phyloP scores from a whole-genome alignment of 2,329 filamentous ascomycete species.

The Neoscytalidium dimidiatum region DNA sequence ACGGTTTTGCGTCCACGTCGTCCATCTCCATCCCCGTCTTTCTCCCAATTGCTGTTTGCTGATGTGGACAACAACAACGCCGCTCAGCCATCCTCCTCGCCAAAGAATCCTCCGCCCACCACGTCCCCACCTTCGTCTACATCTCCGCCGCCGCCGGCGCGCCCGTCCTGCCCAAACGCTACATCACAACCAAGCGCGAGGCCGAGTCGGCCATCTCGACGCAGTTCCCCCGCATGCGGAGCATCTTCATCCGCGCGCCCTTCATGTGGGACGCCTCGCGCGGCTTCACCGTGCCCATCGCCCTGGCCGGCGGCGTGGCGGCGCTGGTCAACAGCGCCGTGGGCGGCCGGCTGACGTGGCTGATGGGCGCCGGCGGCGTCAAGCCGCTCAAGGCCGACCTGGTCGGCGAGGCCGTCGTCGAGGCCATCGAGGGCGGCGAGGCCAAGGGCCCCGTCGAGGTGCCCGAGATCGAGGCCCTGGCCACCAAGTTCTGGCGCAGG shows the following conservation, averaged over 20 bases:
- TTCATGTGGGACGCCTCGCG: constrained; percentile 89
- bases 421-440: constrained; percentile 74
- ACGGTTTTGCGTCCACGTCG: not conserved
- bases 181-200: constrained; percentile 89
- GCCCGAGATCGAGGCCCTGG: constrained; percentile 77
- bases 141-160: constrained; percentile 87
- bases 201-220: constrained; percentile 76
- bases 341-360: constrained; percentile 70
- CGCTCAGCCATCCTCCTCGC: constrained; percentile 73
- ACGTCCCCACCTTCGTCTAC: constrained; percentile 75
- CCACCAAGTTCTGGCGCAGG: constrained; percentile 82
- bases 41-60: not conserved
- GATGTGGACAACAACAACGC: too few species aligned
- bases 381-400: constrained; percentile 87
- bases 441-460: constrained; percentile 77
- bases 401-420: constrained; percentile 86
- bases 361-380: constrained; percentile 79
- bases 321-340: constrained; percentile 76
- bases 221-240: constrained; percentile 73
- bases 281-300: constrained; percentile 80
- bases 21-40: not conserved
- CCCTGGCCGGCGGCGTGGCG: constrained; percentile 72
- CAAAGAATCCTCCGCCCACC: constrained; percentile 67
- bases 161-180: constrained; percentile 79
- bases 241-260: constrained; percentile 79